Evolutionary conservation across 1,139 yeast genomes (phyloP).

Genomic region (Debaryomyces subglobosus): DNA sequence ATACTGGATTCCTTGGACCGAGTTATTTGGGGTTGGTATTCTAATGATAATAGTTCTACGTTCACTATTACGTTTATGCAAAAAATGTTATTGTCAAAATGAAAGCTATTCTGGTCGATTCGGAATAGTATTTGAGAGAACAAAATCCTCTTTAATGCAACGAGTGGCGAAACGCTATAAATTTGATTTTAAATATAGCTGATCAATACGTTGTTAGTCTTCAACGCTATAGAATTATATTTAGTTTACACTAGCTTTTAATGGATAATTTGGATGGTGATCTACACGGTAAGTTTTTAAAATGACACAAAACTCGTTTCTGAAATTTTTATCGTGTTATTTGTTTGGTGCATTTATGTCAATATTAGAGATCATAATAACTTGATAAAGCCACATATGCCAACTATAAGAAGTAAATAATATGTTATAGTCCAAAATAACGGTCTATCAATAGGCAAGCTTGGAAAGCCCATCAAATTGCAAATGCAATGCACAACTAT

Average conservation of each 20-base stretch:
- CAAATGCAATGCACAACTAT: constrained; percentile 71
- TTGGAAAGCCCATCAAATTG: constrained; percentile 80
- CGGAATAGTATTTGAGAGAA: neutral
- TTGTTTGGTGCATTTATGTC: neutral
- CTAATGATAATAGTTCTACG: neutral
- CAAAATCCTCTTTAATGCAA: neutral
- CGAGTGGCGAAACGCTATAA: neutral
- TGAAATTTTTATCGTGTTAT: neutral
- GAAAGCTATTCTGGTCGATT: neutral
- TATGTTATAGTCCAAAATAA: constrained; percentile 31
- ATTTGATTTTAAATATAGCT: neutral
- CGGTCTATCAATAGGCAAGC: constrained; percentile 26
- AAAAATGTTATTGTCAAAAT: neutral
- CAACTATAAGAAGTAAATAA: constrained; percentile 45
- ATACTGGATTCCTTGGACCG: neutral
- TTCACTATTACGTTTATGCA: neutral
- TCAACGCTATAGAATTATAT: neutral
- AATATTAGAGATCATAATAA: constrained; percentile 6
- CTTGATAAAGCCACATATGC: constrained; percentile 39
- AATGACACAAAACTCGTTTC: constrained; percentile 11
- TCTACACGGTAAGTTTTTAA: constrained; percentile 7
- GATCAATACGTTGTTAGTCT: neutral
- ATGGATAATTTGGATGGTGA: constrained; percentile 2
- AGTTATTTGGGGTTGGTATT: neutral
- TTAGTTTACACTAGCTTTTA: neutral